Conservation (phyloP, 169 alveolate species). For the Pseudocohnilembus persalinus region DNA sequence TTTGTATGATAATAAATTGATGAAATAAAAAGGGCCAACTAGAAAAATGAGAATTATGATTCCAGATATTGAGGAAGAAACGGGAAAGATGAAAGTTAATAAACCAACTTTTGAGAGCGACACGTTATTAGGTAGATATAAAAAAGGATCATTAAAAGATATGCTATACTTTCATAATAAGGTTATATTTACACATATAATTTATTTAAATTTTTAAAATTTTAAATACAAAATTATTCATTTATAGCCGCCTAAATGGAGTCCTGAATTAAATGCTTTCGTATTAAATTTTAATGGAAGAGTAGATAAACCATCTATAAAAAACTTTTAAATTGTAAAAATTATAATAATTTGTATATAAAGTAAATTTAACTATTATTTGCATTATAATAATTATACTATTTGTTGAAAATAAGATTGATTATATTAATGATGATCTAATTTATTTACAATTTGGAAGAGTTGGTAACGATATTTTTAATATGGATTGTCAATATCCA, state of each 20-base stretch:
- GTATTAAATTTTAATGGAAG: constrained; percentile 78
- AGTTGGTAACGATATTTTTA: constrained; percentile 59
- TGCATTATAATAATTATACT: not conserved
- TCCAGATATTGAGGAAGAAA: constrained; percentile 2
- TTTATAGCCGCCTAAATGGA: constrained; percentile 64
- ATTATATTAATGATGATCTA: constrained; percentile 61
- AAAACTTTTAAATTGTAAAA: constrained; percentile 64
- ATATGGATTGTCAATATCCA: constrained; percentile 67
- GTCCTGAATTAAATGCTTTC: constrained; percentile 59
- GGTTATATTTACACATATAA: not conserved
- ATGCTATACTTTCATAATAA: constrained; percentile 31
- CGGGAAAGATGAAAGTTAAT: not conserved
- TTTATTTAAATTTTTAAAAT: too few relatives aligned
- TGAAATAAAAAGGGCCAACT: constrained; percentile 73
- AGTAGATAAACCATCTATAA: constrained; percentile 75
- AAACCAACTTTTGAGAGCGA: not conserved
- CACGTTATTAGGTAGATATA: constrained; percentile 7
- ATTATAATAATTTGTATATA: too few relatives aligned
- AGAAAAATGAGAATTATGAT: constrained; percentile 69
- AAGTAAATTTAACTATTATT: too few relatives aligned
- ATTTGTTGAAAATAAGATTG: constrained; percentile 28
- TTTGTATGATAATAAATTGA: constrained; percentile 66
- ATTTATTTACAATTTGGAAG: constrained; percentile 75
- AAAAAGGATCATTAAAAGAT: constrained; percentile 8
- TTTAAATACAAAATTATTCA: too few relatives aligned